Conservation (phyloP, 2,329 filamentous ascomycete genomes). For the Myriosclerotinia curreyana region DNA sequence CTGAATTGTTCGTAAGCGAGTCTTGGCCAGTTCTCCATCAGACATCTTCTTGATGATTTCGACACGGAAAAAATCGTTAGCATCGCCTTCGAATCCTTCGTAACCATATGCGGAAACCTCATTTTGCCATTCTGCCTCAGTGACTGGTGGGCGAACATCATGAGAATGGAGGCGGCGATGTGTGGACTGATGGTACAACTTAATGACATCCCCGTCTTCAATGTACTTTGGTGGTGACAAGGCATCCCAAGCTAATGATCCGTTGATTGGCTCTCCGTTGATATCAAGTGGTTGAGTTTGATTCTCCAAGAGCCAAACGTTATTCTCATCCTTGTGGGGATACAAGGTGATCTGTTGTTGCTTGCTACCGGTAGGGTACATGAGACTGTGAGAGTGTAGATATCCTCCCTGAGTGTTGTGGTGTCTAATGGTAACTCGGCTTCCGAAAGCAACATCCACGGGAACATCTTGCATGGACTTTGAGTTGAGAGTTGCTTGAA, state of each 20-base stretch:
- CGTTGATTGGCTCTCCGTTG: slow-evolving; percentile 73
- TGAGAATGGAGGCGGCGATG: slow-evolving; percentile 93
- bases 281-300: slow-evolving; percentile 83
- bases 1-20: slow-evolving; percentile 86
- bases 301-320: slow-evolving; percentile 91
- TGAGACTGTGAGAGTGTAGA: slow-evolving; percentile 91
- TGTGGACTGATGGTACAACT: slow-evolving; percentile 79
- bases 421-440: slow-evolving; percentile 81
- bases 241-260: slow-evolving; percentile 79
- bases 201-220: slow-evolving; percentile 75
- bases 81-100: slow-evolving; percentile 93
- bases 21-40: slow-evolving; percentile 72
- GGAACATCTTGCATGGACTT: slow-evolving; percentile 96
- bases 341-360: slow-evolving; percentile 98
- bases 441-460: slow-evolving; percentile 86
- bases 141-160: slow-evolving; percentile 82
- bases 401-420: slow-evolving; percentile 98
- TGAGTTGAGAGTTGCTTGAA: slow-evolving; percentile 94
- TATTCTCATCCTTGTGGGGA: slow-evolving; percentile 99
- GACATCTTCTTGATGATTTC: slow-evolving; percentile 94
- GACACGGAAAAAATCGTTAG: slow-evolving; percentile 91
- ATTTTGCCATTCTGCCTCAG: slow-evolving; percentile 90
- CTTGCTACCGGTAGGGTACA: slow-evolving; percentile 97
- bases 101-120: slow-evolving; percentile 97
- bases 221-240: slow-evolving; percentile 64